Percentiles rank a stretch among this genome's conserved stretches.
Evolutionary conservation across 352 stramenopile species (phyloP).

Genomic region (Phytophthora niederhauseri): DNA sequence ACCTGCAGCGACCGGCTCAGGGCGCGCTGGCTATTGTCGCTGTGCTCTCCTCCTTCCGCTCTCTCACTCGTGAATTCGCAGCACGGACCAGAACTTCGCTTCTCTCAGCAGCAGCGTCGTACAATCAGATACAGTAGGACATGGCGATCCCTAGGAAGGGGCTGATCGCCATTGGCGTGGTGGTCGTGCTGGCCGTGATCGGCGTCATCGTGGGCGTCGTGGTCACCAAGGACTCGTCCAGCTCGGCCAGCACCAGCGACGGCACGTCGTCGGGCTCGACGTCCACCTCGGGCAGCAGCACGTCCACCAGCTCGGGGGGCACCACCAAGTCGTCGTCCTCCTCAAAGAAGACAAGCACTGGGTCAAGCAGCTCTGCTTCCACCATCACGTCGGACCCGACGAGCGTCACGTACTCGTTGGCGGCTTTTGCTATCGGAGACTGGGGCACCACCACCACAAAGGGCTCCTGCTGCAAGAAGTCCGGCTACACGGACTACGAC

Average conservation of each 20-base stretch:
- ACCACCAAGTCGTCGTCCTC: conserved; percentile 28
- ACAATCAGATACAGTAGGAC: conserved; percentile 9
- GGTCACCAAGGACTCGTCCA: conserved; percentile 26
- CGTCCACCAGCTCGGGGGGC: conserved; percentile 7
- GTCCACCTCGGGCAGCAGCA: conserved; percentile 15
- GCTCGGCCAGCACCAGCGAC: conserved; percentile 31
- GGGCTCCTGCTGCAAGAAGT: conserved; percentile 69
- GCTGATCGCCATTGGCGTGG: conserved; percentile 41
- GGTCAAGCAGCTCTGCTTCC: conserved; percentile 9
- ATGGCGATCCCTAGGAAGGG: conserved; percentile 34
- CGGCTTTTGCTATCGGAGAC: conserved; percentile 69
- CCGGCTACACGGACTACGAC: conserved; percentile 59
- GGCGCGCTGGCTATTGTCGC: neutral
- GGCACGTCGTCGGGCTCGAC: conserved; percentile 19
- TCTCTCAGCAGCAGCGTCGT: neutral
- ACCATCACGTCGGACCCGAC: conserved; percentile 42
- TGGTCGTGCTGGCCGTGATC: conserved; percentile 50
- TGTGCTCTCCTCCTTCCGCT: too few species aligned
- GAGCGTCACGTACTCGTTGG: conserved; percentile 44
- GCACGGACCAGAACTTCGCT: conserved; percentile 2
- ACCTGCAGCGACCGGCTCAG: neutral
- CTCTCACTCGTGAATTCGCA: conserved; percentile 29
- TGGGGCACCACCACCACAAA: conserved; percentile 63
- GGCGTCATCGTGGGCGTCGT: conserved; percentile 51
- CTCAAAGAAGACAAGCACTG: conserved; percentile 26